Conservation (phyloP, 768 basidiomycete genomes). For the Boletus patriciae region DNA sequence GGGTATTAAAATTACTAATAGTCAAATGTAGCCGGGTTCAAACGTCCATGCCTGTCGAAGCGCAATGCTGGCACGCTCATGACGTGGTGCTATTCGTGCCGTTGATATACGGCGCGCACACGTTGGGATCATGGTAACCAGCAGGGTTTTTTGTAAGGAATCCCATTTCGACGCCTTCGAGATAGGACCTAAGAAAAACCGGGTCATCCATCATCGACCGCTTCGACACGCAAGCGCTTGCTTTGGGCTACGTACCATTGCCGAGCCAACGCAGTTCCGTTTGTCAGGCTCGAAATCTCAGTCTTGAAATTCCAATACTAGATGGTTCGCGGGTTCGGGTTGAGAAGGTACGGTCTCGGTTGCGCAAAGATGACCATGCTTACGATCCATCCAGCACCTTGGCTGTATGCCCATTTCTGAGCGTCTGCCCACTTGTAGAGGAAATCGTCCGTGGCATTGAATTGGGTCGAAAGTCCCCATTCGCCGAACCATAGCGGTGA, state of each 20-base stretch:
- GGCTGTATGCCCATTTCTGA: slow-evolving; percentile 63
- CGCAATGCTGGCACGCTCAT: neutral
- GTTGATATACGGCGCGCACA: slow-evolving; percentile 57
- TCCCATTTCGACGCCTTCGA: slow-evolving; percentile 56
- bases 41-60: no score
- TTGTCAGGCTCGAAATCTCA: slow-evolving; percentile 49
- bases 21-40: neutral
- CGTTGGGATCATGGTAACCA: slow-evolving; percentile 50
- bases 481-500: slow-evolving; percentile 57
- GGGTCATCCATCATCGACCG: neutral
- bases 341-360: neutral
- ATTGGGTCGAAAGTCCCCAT: slow-evolving; percentile 66
- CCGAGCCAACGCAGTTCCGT: slow-evolving; percentile 49
- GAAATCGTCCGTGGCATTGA: slow-evolving; percentile 62
- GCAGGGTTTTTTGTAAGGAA: slow-evolving; percentile 67
- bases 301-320: slow-evolving; percentile 77
- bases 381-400: slow-evolving; percentile 67
- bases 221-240: neutral
- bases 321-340: neutral
- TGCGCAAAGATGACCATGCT: slow-evolving; percentile 24
- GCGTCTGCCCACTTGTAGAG: slow-evolving; percentile 71
- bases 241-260: slow-evolving; percentile 54
- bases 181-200: slow-evolving; percentile 58
- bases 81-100: slow-evolving; percentile 11
- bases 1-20: neutral